Evolutionary conservation across 768 basidiomycete genomes (phyloP).

Genomic region (Pleurotus djamor): DNA sequence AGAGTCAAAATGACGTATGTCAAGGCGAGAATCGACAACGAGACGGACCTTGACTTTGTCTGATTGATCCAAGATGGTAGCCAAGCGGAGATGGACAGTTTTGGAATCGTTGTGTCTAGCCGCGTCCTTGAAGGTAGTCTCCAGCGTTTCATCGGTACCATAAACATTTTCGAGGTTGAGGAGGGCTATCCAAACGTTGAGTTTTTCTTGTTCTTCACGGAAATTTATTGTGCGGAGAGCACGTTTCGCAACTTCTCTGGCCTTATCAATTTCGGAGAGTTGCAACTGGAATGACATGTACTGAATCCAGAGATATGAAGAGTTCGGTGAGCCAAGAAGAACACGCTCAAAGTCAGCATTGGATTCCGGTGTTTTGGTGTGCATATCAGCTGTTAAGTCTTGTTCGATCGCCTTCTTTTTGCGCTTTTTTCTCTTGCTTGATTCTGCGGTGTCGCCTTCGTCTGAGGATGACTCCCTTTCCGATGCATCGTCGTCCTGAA

Average conservation of each 20-base stretch:
- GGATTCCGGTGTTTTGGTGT: slow-evolving; percentile 82
- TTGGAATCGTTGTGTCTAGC: slow-evolving; percentile 90
- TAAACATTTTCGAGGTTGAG: slow-evolving; percentile 94
- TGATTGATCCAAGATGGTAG: slow-evolving; percentile 80
- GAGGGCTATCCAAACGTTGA: slow-evolving; percentile 97
- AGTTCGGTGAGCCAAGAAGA: slow-evolving; percentile 92
- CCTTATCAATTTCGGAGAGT: slow-evolving; percentile 95
- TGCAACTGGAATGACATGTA: slow-evolving; percentile 99
- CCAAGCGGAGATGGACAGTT: slow-evolving; percentile 82
- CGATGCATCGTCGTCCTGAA: slow-evolving; percentile 34
- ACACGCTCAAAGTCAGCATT: slow-evolving; percentile 93
- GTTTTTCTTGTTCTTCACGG: slow-evolving; percentile 92
- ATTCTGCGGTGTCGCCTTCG: slow-evolving; percentile 44
- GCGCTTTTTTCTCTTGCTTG: slow-evolving; percentile 62
- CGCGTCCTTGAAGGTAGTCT: slow-evolving; percentile 87
- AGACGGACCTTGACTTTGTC: slow-evolving; percentile 72
- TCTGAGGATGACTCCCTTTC: slow-evolving; percentile 41
- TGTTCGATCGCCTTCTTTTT: slow-evolving; percentile 72
- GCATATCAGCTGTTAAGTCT: slow-evolving; percentile 87
- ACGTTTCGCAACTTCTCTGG: slow-evolving; percentile 80
- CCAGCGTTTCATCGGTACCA: slow-evolving; percentile 79
- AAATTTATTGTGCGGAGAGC: slow-evolving; percentile 89
- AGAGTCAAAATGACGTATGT: no score
- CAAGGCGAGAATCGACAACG: neutral
- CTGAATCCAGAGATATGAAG: slow-evolving; percentile 97